Conservation (phyloP, 164 flowering plant genomes). For the Cinnamomum micranthum region DNA sequence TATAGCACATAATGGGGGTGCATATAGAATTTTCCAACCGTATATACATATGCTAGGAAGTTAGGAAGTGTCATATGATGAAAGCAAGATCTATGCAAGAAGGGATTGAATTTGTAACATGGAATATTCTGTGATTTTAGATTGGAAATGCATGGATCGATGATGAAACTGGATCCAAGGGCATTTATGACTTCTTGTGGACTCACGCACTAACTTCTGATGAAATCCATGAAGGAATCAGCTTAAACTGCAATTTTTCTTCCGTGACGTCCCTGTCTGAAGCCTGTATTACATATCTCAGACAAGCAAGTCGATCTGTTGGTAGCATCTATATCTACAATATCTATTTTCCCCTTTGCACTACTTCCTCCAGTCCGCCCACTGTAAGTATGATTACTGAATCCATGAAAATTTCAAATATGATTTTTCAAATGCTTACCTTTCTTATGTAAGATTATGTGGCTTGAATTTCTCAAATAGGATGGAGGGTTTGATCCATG, state of each 20-base stretch:
- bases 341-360: constrained; percentile 45
- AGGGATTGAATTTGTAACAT: not conserved
- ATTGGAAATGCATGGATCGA: constrained; percentile 35
- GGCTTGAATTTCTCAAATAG: not conserved
- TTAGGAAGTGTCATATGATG: too few relatives aligned
- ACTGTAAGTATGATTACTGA: not conserved
- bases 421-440: not conserved
- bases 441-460: not conserved
- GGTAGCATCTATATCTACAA: constrained; percentile 27
- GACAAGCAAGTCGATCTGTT: not conserved
- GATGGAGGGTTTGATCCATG: constrained; percentile 28
- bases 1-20: too few relatives aligned
- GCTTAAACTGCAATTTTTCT: constrained; percentile 25
- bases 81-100: too few relatives aligned
- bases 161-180: constrained; percentile 11
- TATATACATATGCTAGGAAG: too few relatives aligned
- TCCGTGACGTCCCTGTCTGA: not conserved
- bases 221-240: constrained; percentile 20
- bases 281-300: constrained; percentile 4
- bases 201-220: constrained; percentile 32
- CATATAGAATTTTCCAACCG: too few relatives aligned
- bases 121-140: constrained; percentile 7
- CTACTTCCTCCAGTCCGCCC: constrained; percentile 16
- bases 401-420: too few relatives aligned
- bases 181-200: constrained; percentile 25